Evolutionary conservation across 495 filamentous ascomycete species (phyloP).

Genomic region (Annulohypoxylon bovei): DNA sequence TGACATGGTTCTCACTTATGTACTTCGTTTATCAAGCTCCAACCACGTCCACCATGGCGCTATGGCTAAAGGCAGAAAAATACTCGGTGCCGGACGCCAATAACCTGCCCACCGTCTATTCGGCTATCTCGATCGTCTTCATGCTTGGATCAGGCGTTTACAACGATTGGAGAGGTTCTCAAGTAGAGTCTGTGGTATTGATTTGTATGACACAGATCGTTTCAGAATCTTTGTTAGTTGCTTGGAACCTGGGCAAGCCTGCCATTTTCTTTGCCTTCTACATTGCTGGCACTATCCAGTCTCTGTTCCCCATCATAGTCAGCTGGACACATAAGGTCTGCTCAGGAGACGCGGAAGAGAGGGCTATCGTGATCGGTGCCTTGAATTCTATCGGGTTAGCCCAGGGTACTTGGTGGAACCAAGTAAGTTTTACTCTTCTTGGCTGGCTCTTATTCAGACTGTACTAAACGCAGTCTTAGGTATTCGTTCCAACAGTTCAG

Average conservation of each 20-base stretch:
- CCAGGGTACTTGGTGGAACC: constrained; percentile 33
- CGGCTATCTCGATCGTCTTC: constrained; percentile 27
- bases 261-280: constrained; percentile 25
- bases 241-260: constrained; percentile 23
- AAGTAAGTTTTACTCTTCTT: constrained; percentile 4
- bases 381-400: constrained; percentile 25
- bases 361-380: constrained; percentile 27
- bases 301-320: constrained; percentile 25
- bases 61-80: constrained; percentile 27
- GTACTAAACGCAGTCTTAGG: constrained; percentile 5
- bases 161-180: constrained; percentile 23
- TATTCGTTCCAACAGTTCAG: constrained; percentile 31
- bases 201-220: constrained; percentile 23
- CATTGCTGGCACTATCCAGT: constrained; percentile 24
- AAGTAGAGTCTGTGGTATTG: constrained; percentile 21
- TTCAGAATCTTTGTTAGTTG: constrained; percentile 23
- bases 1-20: constrained; percentile 32
- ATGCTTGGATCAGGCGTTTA: constrained; percentile 20
- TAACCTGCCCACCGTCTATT: constrained; percentile 26
- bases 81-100: constrained; percentile 28
- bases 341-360: constrained; percentile 19
- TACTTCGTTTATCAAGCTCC: constrained; percentile 34
- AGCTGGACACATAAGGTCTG: constrained; percentile 30
- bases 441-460: not conserved
- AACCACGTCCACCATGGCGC: constrained; percentile 25